Base-by-base conservation (phyloP, 148 eudicot species). In the Silene uniflora region DNA sequence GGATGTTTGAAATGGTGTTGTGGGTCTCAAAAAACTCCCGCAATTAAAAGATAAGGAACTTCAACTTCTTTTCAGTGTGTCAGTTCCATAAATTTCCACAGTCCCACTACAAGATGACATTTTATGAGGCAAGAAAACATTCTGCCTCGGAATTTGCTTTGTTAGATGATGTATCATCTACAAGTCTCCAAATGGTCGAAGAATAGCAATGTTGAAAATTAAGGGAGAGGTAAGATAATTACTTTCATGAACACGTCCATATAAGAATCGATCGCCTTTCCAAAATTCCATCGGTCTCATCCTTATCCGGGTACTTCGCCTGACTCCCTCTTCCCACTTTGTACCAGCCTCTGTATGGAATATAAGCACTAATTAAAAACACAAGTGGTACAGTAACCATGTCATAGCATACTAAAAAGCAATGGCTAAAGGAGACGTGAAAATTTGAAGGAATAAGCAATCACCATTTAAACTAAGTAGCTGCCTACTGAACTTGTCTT, bases 211-310 rank as follows among this genome's bases (percentile, higher is more conserved):
- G 27, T 49, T n/a, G 27, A 25, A 32, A 29, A 25, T 10, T 14
- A 68, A 47, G 63, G 56, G 24, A 16, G 25, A 46, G 25, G 19
- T 19, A 67, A 46, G 72, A 39, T 78, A 80, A 92, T 87, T 76
- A 91, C 98, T 86, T 46, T 89, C 73, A 76, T 90, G 87, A 22
- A 94, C 79, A 22, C 96, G 88, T 35, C 88, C 97, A 54, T 91
- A 91, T 77, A 94, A 61, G 60, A 85, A 76, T 10, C 93, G 84
- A 81, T 91, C 97, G 21, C 97, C 96, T 83, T 71, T 91, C 98
- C 98, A 93, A 72, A 71, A 91, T 77, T 94, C 91, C 83, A 94
- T 76, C 19, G 97, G 97, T 78, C 89, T 89, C 82, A 78, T 86
- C 81, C 59, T 94, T 65, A 85, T 86, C 84, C 98, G 85, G 64